Evolutionary conservation across 108 stramenopile genomes (phyloP).

Genomic region (Cyclotella atomus): DNA sequence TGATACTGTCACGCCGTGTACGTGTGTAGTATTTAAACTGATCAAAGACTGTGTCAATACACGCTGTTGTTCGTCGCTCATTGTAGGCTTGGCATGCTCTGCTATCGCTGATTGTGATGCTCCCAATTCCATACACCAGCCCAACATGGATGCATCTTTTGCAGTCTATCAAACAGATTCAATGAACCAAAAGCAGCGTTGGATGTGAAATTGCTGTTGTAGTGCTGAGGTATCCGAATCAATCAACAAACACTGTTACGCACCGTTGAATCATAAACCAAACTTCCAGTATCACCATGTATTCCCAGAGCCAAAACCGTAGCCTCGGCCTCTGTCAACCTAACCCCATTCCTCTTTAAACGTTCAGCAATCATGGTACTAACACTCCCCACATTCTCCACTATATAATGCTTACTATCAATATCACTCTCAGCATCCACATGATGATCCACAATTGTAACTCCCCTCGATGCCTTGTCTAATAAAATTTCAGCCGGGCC

Average conservation of each 20-base stretch:
- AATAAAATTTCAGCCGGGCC: conserved; percentile 85
- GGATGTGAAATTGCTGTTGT: background rate
- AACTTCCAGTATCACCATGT: conserved; percentile 93
- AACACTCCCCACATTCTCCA: conserved; percentile 89
- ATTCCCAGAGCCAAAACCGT: conserved; percentile 92
- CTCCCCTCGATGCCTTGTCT: conserved; percentile 67
- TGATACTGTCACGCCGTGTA: conserved; percentile 88
- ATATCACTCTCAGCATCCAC: conserved; percentile 90
- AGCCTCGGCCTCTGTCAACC: conserved; percentile 85
- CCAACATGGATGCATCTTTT: conserved; percentile 87
- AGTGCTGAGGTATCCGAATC: background rate
- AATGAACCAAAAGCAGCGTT: background rate
- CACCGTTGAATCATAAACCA: conserved; percentile 90
- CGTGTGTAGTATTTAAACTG: conserved; percentile 72
- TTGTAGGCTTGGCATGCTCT: conserved; percentile 81
- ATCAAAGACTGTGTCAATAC: conserved; percentile 89
- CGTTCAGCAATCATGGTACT: conserved; percentile 89
- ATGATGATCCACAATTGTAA: conserved; percentile 94
- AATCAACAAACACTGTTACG: conserved; percentile 2
- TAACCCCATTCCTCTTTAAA: conserved; percentile 60
- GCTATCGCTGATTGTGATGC: conserved; percentile 93
- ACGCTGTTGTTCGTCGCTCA: conserved; percentile 83
- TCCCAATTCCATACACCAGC: conserved; percentile 93
- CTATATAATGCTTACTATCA: conserved; percentile 79
- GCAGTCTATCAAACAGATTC: conserved; percentile 64